Percentiles rank a stretch among this genome's conserved stretches.
These are phyloP conservation scores for Malus orientalis DNA, from an alignment of 306 rosid species.

Conservation along the genomic window DNA sequence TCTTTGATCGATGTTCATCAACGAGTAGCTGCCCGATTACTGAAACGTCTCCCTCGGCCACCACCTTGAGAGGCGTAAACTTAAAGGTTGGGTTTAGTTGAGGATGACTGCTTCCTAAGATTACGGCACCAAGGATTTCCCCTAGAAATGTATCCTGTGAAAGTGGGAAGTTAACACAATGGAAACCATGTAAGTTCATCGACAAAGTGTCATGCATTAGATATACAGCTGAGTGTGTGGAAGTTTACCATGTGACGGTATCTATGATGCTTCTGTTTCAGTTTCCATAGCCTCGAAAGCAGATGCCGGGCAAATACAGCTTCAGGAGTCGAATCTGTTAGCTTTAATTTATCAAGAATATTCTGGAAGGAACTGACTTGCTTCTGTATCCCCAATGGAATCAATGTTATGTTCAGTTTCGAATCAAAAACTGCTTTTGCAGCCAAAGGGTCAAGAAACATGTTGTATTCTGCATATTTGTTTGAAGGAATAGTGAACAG, in stretches of 20 bases:
- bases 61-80: conserved; percentile 25
- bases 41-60: conserved; percentile 31
- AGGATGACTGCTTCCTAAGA: conserved; percentile 10
- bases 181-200: neutral
- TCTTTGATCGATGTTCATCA: conserved; percentile 36
- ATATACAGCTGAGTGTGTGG: neutral
- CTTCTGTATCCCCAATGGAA: conserved; percentile 35
- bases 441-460: conserved; percentile 57
- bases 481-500: conserved; percentile 47
- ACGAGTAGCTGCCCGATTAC: conserved; percentile 28
- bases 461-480: conserved; percentile 50
- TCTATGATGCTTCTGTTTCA: conserved; percentile 34
- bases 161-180: neutral
- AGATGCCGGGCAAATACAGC: conserved; percentile 32
- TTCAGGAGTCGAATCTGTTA: conserved; percentile 31
- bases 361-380: conserved; percentile 35
- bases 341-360: conserved; percentile 1
- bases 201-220: neutral
- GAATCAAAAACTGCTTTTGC: conserved; percentile 44
- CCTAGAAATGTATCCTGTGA: conserved; percentile 48
- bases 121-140: conserved; percentile 49
- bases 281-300: conserved; percentile 22
- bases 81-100: conserved; percentile 22
- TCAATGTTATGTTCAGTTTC: conserved; percentile 32
- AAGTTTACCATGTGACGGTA: conserved; percentile 48